phyloP scores from a whole-genome alignment of 441 rosid species.

The Euphorbia celastroides region DNA sequence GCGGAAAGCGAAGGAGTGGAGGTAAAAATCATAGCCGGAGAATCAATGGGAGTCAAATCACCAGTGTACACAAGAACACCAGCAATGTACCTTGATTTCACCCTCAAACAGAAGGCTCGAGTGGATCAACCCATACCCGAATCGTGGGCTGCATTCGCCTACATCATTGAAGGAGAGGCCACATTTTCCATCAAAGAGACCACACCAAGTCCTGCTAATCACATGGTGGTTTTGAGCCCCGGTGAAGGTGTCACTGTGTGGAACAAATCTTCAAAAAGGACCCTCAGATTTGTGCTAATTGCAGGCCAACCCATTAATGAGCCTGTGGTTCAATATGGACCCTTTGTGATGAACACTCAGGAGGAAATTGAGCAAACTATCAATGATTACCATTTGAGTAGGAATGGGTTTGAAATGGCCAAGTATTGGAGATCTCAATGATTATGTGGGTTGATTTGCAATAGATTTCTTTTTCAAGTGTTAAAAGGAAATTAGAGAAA shows the following conservation, averaged over 20 bases:
- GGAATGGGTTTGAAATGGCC: slow-evolving; percentile 81
- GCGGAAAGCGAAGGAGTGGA: slow-evolving; percentile 60
- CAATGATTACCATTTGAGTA: slow-evolving; percentile 55
- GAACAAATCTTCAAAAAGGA: slow-evolving; percentile 61
- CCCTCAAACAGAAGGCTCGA: slow-evolving; percentile 51
- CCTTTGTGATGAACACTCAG: slow-evolving; percentile 91
- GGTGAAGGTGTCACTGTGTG: slow-evolving; percentile 72
- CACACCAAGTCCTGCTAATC: slow-evolving; percentile 36
- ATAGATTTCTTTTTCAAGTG: neutral
- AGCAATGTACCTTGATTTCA: slow-evolving; percentile 72
- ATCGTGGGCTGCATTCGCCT: slow-evolving; percentile 70
- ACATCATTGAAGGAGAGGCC: slow-evolving; percentile 78
- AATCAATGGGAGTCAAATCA: slow-evolving; percentile 76
- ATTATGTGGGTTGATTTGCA: slow-evolving; percentile 4
- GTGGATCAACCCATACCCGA: slow-evolving; percentile 56
- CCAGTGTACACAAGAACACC: slow-evolving; percentile 76
- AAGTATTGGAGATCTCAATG: slow-evolving; percentile 59
- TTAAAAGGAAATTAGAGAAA: neutral
- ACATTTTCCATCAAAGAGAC: slow-evolving; percentile 45
- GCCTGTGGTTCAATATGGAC: slow-evolving; percentile 75
- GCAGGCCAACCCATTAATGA: slow-evolving; percentile 85
- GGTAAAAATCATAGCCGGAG: slow-evolving; percentile 75
- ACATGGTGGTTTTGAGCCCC: slow-evolving; percentile 56
- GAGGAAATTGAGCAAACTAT: slow-evolving; percentile 72
- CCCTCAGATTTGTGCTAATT: slow-evolving; percentile 55